A percentile compares a stretch with the other conserved stretches of the same genome.
These are phyloP conservation scores for Phytophthora megakarya DNA, from an alignment of 352 stramenopile genomes.

Conservation along the genomic window DNA sequence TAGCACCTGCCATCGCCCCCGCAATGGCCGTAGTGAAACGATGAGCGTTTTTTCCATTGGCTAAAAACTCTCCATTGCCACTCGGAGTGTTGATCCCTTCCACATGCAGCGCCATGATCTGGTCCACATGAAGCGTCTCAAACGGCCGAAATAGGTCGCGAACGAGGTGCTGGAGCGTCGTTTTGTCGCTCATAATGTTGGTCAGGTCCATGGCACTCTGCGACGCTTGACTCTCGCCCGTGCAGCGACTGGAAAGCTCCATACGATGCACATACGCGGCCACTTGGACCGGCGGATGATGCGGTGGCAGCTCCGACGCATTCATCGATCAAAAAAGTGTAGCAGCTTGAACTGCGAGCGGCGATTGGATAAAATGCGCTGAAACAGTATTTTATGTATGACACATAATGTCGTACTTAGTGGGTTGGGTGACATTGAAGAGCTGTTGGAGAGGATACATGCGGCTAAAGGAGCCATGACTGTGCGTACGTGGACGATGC, in stretches of 20 bases:
- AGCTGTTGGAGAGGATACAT: conserved; percentile 29
- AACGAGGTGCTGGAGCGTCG: conserved; percentile 40
- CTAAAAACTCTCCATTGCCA: not conserved
- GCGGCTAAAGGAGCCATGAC: conserved; percentile 27
- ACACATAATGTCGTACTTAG: conserved; percentile 14
- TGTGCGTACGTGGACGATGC: conserved; percentile 25
- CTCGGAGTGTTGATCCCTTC: conserved; percentile 11
- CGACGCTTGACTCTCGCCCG: conserved; percentile 34
- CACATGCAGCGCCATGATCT: conserved; percentile 52
- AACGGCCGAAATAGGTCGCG: conserved; percentile 53
- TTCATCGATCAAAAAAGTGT: no score
- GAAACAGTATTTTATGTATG: conserved; percentile 1
- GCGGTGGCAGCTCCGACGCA: conserved; percentile 4
- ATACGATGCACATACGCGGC: conserved; percentile 47
- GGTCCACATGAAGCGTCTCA: conserved; percentile 44
- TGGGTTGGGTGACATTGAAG: conserved; percentile 13
- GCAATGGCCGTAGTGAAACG: conserved; percentile 45
- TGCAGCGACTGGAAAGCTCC: conserved; percentile 44
- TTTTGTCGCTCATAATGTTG: conserved; percentile 39
- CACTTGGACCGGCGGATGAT: conserved; percentile 12
- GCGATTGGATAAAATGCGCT: conserved; percentile 12
- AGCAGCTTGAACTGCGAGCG: no score
- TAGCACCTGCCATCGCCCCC: conserved; percentile 52
- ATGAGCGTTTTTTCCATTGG: conserved; percentile 18
- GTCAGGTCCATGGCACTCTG: conserved; percentile 46